A percentile compares a stretch with the other conserved stretches of the same genome.
Evolutionary conservation across 2,329 filamentous ascomycete species (phyloP).

Genomic region (Hymenoscyphus fraxineus): DNA sequence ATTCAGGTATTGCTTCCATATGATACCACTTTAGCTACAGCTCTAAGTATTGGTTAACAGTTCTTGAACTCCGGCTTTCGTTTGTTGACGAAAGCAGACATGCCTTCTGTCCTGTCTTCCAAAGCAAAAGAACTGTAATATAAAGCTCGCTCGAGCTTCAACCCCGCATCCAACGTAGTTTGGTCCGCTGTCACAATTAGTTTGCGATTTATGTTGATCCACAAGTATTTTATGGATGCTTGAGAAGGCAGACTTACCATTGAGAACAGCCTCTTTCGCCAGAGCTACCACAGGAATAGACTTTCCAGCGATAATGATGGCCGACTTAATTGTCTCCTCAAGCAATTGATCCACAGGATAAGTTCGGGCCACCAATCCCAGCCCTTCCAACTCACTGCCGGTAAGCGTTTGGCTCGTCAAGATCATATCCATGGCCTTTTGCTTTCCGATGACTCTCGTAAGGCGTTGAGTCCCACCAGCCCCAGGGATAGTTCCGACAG

Average conservation of each 20-base stretch:
- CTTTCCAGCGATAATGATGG: constrained; percentile 39
- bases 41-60: background rate
- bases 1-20: background rate
- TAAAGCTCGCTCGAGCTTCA: constrained; percentile 38
- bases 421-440: constrained; percentile 33
- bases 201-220: background rate
- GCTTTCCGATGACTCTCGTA: constrained; percentile 36
- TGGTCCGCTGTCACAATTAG: constrained; percentile 38
- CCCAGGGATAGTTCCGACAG: constrained; percentile 34
- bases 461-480: constrained; percentile 36
- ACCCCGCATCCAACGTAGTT: constrained; percentile 39
- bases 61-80: constrained; percentile 51
- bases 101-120: constrained; percentile 55
- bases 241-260: constrained; percentile 33
- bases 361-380: constrained; percentile 28
- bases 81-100: constrained; percentile 58
- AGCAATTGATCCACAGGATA: constrained; percentile 38
- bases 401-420: constrained; percentile 22
- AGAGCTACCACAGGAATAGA: constrained; percentile 40
- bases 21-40: background rate
- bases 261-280: constrained; percentile 43
- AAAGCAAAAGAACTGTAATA: constrained; percentile 37
- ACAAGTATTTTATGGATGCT: background rate
- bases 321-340: constrained; percentile 38
- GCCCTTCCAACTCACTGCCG: constrained; percentile 18